Base-by-base conservation (phyloP, 129 eudicot genomes). In the Deinandra increscens region DNA sequence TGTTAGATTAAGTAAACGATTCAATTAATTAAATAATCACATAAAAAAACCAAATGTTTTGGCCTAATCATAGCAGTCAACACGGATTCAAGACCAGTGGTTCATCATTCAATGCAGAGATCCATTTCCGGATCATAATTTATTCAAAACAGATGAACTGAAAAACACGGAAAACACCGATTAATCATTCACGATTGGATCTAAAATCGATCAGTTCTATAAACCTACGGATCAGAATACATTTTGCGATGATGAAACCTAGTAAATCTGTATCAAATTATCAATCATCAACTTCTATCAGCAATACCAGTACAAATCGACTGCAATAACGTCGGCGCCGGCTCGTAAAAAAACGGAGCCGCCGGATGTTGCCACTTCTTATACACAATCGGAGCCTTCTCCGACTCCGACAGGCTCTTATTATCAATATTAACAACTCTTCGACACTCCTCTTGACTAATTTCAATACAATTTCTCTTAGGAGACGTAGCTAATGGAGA, bases 351-450 rank as follows among this genome's bases (percentile, higher is more conserved):
- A 55, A 91, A 88, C 74, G 97, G 97, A 41, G 92, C 92, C 0
- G 97, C 97, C 75, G 96, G 91, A 68, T 89, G 92, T 75, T 87
- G 97, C 97, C 97, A 91, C 69, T 80, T 85, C 72, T 83, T 87
- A 74, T 64, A 81, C 77, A 74, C 86, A 56, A 72, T 67, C 77
- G 81, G 66, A 73, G 81, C 67, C 71, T 79, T 84, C 60, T 78
- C 83, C 64, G 85, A 26, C 80, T 64, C 82, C 73, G 76, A 51
- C 22, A 14, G 41, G 18, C 18, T 48, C 70, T 76, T 68, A 53
- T 58, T 60, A 41, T 71, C 73, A 61, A 19, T 75, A 38, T 55
- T 69, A 5, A 51, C 59, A 51, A 7, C 59, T 51, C 13, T 51
- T 15, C 81, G 33, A 26, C 66, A 49, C 45, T 82, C 80, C 6